Conservation (phyloP, 495 filamentous ascomycete species). For the Neurospora sp. region DNA sequence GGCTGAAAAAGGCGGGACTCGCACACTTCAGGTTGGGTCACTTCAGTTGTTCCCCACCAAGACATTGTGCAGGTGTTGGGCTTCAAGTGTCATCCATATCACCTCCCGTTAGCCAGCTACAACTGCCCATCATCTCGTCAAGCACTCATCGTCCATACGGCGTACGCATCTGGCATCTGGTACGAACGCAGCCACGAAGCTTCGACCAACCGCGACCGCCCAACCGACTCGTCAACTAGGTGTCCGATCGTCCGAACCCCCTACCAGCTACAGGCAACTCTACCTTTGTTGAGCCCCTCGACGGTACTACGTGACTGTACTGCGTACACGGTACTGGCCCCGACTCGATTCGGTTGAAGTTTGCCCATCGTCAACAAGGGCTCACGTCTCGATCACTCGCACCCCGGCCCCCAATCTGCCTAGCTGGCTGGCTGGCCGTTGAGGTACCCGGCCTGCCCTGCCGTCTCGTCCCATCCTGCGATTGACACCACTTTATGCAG, state of each 20-base stretch:
- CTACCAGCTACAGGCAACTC: background rate
- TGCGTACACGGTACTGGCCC: background rate
- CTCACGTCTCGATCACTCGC: background rate
- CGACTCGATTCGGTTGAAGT: background rate
- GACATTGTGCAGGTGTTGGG: background rate
- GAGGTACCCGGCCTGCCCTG: slow-evolving; percentile 2
- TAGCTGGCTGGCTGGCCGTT: background rate
- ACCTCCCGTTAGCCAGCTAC: background rate
- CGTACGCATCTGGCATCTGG: background rate
- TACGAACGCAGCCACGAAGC: background rate
- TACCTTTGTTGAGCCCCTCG: background rate
- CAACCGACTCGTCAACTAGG: background rate
- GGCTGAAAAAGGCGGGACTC: background rate
- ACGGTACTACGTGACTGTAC: background rate
- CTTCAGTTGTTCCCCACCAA: background rate
- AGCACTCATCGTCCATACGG: background rate
- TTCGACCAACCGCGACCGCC: background rate
- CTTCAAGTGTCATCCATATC: background rate
- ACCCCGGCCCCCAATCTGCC: background rate
- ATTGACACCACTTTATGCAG: slow-evolving; percentile 12
- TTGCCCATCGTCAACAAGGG: background rate
- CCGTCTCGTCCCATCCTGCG: slow-evolving; percentile 3
- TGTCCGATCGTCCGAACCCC: background rate
- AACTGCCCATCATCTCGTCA: background rate
- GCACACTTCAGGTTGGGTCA: background rate